phyloP scores from a whole-genome alignment of 768 basidiomycete genomes.

The Russula griseocarnosa region DNA sequence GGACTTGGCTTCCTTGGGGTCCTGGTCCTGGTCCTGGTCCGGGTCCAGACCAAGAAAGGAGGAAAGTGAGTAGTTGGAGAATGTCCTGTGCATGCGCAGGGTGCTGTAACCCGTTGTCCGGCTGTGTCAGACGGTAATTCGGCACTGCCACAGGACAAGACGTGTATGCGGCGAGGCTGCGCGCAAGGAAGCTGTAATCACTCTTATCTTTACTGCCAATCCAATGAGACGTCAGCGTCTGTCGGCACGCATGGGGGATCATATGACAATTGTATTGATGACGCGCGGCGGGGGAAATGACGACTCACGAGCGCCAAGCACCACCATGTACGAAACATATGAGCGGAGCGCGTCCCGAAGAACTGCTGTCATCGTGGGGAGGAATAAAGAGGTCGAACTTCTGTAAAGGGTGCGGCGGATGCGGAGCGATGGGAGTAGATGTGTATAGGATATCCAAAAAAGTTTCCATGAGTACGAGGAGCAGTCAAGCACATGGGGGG shows the following conservation, averaged over 20 bases:
- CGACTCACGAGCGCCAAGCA: constrained; percentile 71
- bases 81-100: constrained; percentile 69
- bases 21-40: neutral
- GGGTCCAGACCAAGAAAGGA: constrained; percentile 44
- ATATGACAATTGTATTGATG: neutral
- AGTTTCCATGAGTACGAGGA: constrained; percentile 3
- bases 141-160: constrained; percentile 60
- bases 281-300: neutral
- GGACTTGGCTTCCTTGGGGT: constrained; percentile 12
- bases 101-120: constrained; percentile 48
- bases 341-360: constrained; percentile 35
- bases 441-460: constrained; percentile 39
- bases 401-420: constrained; percentile 34
- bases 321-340: constrained; percentile 79
- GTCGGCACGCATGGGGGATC: too few species aligned
- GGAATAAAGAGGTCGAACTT: constrained; percentile 55
- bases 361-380: neutral
- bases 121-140: constrained; percentile 70
- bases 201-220: constrained; percentile 59
- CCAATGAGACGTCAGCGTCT: too few species aligned
- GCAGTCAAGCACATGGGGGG: too few species aligned
- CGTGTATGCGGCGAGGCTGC: constrained; percentile 47
- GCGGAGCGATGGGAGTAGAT: constrained; percentile 22
- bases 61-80: constrained; percentile 56
- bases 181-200: constrained; percentile 53